Base-by-base conservation (phyloP, 1,284 basidiomycete genomes). In the Cystobasidium pallidum region DNA sequence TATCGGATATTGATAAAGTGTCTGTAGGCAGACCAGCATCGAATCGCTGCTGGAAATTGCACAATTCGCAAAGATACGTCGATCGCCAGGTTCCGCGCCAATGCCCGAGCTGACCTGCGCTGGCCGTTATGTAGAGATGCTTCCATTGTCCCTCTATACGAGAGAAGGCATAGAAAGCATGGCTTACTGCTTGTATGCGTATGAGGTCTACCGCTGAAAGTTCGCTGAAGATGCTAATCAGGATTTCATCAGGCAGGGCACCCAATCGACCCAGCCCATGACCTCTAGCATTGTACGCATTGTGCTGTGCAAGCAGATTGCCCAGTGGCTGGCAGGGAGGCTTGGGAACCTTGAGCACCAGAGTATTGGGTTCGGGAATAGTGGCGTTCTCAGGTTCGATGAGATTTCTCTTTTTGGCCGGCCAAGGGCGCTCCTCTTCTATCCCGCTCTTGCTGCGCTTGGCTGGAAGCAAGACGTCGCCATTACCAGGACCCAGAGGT, bases 121-220 rank as follows among this genome's bases (percentile, higher is more conserved):
- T 70, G 7, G 55, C 43, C 64, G 70, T 62, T 26, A 79, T 61
- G 63, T 76, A 78, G 2, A 72, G 64, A 15, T 76, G 74, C 64
- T 79, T 80, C 78, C 78, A 80, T 21, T 77, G 66, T 8, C 74
- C 75, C 47, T 80, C 78, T 39, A 77, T 74, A 2, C 67, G 39
- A 7, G 75, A 59, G 63, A 77, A 80, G 2, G 76, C 79, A 66
- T 77, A 79, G 59, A 80, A 75, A 0, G 78, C 74, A 15, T 49
- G 58, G 21, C 66, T 72, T 15, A 64, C 63, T 4, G 58, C 55
- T 39, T 74, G 62, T 13, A 67, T 45, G n/a, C 66, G 28, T 8
- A 75, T 19, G 28, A 74, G 64, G 21, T 74, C 73, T 10, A 61
- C 52, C 1, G 67, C 58, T 21, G 65, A 58, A 15, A 77, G 66